Conservation (phyloP, 257 asterid genomes). For the Rehmannia glutinosa region DNA sequence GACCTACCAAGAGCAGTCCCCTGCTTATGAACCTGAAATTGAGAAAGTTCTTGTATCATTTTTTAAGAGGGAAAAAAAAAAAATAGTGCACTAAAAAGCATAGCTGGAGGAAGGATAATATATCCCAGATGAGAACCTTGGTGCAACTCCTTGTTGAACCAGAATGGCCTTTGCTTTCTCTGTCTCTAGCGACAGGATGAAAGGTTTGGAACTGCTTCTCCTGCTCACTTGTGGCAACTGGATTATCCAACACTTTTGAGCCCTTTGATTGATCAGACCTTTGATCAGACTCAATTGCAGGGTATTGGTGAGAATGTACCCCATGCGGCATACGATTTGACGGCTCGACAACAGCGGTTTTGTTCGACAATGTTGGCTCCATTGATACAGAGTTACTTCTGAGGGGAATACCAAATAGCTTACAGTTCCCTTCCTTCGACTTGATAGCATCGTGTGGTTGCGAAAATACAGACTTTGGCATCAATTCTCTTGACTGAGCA, state of each 20-base stretch:
- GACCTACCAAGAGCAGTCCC: slow-evolving; percentile 97
- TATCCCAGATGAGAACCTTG: slow-evolving; percentile 51
- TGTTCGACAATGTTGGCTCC: slow-evolving; percentile 34
- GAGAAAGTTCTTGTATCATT: neutral
- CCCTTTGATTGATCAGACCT: slow-evolving; percentile 62
- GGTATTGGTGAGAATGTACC: slow-evolving; percentile 34
- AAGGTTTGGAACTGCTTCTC: slow-evolving; percentile 49
- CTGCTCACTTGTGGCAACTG: slow-evolving; percentile 39
- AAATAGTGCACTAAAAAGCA: neutral
- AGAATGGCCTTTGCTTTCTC: slow-evolving; percentile 54
- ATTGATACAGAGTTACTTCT: slow-evolving; percentile 30
- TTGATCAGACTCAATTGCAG: slow-evolving; percentile 50
- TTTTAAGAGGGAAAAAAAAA: neutral
- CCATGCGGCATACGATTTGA: slow-evolving; percentile 25
- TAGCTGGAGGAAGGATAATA: neutral
- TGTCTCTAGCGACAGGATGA: slow-evolving; percentile 38
- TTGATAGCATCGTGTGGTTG: slow-evolving; percentile 42
- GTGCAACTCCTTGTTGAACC: slow-evolving; percentile 92
- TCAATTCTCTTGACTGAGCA: slow-evolving; percentile 50
- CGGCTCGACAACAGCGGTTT: slow-evolving; percentile 27
- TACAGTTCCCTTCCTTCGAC: slow-evolving; percentile 68
- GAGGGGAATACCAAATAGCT: slow-evolving; percentile 82
- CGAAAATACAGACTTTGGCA: slow-evolving; percentile 35
- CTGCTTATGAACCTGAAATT: slow-evolving; percentile 86
- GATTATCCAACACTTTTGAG: slow-evolving; percentile 48